Evolutionary conservation across 305 asterid species (phyloP), one percentile per base, ranked within the genome.

Genomic region (Fraxinus albicans): DNA sequence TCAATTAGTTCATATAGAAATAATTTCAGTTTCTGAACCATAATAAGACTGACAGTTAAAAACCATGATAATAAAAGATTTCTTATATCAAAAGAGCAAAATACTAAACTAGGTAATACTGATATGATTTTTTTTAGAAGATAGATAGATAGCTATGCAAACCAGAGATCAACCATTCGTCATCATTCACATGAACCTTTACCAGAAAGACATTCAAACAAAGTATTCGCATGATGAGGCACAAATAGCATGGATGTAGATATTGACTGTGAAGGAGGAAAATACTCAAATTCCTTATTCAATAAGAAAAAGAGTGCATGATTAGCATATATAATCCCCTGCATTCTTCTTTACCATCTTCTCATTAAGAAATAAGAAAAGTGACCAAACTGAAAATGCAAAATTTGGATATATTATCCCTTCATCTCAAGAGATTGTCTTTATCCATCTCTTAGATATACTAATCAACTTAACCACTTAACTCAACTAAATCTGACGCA

Each of bases 1-100:
- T 73, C 79, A n/a, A 77, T 73, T 73, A 83, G 82, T 79, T 35
- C 35, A 70, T 77, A n/a, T 74, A 73, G 77, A 80, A 84, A 69
- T 80, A 10, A 80, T 69, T 65, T 60, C 83, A 23, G 73, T 10
- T 1, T 13, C 50, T 23, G 69, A 55, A 73, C 70, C 25, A 19
- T 65, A 25, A 25, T 25, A 65, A 21, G 33, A 65, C 73, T 65
- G 17, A 65, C 13, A 23, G 25, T 8, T 25, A 21, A 25, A 23
- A 65, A 21, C 35, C 27, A 75, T 8, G 55, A 10, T 25, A 75
- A 27, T 27, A 31, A 63, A 40, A 76, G 47, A 72, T 80, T 21
- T 29, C 55, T 42, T 40, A 36, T 74, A 72, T 53, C 25, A 34
- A 77, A 81, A 67, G 12, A 75, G 40, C 31, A 77, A 47, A 42